A percentile compares a stretch with the other conserved stretches of the same genome.
Conservation (phyloP, 2,329 filamentous ascomycete genomes). For the Fusarium decemcellulare region DNA sequence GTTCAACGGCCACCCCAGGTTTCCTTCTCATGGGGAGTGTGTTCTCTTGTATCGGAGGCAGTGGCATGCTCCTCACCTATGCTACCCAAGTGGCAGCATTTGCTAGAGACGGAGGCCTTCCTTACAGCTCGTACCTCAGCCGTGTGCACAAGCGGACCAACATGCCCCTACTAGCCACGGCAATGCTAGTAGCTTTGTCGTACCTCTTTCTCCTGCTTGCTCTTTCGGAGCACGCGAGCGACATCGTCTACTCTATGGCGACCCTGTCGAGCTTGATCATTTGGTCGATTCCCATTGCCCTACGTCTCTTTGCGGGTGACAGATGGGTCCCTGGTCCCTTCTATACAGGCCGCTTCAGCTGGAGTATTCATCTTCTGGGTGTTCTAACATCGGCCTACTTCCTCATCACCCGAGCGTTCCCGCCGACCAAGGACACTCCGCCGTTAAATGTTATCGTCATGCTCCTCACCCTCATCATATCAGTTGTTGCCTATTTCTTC, state of each 20-base stretch:
- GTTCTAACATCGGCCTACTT: not conserved
- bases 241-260: slow-evolving; percentile 7
- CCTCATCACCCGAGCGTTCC: not conserved
- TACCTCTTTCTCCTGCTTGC: not conserved
- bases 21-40: not conserved
- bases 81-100: slow-evolving; percentile 3
- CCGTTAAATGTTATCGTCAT: too few species aligned
- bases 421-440: too few species aligned
- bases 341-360: slow-evolving; percentile 2
- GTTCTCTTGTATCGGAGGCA: not conserved
- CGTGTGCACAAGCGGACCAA: slow-evolving; percentile 4
- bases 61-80: not conserved
- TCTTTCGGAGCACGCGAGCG: not conserved
- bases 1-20: not conserved
- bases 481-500: too few species aligned
- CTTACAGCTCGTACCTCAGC: not conserved
- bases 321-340: slow-evolving; percentile 8
- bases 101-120: slow-evolving; percentile 5
- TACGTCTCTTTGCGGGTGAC: slow-evolving; percentile 3
- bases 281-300: not conserved
- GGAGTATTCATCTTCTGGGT: not conserved
- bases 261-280: not conserved
- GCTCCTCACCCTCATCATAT: too few species aligned
- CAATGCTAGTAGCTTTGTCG: not conserved
- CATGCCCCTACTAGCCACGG: not conserved